Percentiles rank a stretch among this genome's conserved stretches.
These are phyloP conservation scores for Marchantia paleacea DNA, from an alignment of 225 moss, liverwort and hornwort species.

Conservation along the genomic window DNA sequence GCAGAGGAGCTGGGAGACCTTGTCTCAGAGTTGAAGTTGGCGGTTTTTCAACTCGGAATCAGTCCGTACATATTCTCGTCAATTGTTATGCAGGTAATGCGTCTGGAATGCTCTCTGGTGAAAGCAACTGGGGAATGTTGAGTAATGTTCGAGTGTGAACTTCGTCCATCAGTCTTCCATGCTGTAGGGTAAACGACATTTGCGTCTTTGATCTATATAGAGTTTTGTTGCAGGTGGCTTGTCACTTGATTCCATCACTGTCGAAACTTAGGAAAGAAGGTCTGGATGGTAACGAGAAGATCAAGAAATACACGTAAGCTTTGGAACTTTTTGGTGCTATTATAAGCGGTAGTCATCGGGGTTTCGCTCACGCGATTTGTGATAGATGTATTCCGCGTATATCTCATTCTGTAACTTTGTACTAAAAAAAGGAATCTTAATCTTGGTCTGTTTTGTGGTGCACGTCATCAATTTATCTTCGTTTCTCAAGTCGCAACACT, in stretches of 20 bases:
- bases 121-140: constrained; percentile 5
- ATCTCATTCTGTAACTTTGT: not conserved
- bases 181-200: not conserved
- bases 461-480: not conserved
- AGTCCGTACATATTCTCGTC: constrained; percentile 97
- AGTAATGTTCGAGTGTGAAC: no score
- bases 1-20: constrained; percentile 96
- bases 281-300: constrained; percentile 91
- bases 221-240: constrained; percentile 59
- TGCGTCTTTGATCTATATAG: not conserved
- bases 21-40: constrained; percentile 87
- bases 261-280: constrained; percentile 94
- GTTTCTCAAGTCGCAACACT: not conserved
- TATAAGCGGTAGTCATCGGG: not conserved
- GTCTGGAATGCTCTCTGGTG: not conserved
- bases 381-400: not conserved
- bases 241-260: constrained; percentile 78
- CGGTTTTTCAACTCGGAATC: constrained; percentile 94
- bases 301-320: constrained; percentile 86
- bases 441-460: not conserved
- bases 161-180: not conserved
- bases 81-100: constrained; percentile 89
- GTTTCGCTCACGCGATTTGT: not conserved
- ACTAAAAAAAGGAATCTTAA: not conserved
- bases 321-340: not conserved